Evolutionary conservation across 805 yeast species (phyloP).

Genomic region (Naumovozyma castellii): DNA sequence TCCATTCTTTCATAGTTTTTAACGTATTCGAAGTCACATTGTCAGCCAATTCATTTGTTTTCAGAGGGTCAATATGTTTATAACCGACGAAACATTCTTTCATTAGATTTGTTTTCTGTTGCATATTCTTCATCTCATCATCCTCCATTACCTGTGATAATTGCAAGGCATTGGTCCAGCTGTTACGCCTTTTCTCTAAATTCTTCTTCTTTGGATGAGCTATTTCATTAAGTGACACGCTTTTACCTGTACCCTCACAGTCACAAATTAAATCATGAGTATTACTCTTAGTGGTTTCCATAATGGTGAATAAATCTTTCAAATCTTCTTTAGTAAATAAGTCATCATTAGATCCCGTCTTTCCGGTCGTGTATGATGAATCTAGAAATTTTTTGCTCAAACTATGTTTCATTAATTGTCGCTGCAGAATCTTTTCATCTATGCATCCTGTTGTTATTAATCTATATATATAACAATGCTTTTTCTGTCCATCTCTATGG

Average conservation of each 20-base stretch:
- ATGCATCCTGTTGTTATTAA: conserved; percentile 80
- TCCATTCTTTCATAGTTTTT: conserved; percentile 5
- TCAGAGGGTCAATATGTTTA: conserved; percentile 49
- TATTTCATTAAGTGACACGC: conserved; percentile 4
- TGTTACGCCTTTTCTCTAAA: neutral
- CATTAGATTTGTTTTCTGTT: conserved; percentile 36
- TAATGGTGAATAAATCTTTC: conserved; percentile 62
- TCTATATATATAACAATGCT: conserved; percentile 72
- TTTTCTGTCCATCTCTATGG: conserved; percentile 85
- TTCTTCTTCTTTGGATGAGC: neutral
- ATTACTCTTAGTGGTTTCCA: conserved; percentile 42
- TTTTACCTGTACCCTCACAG: conserved; percentile 50
- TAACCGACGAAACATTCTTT: conserved; percentile 53
- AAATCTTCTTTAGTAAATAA: conserved; percentile 62
- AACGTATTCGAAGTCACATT: conserved; percentile 13
- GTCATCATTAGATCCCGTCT: conserved; percentile 42
- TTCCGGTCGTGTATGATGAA: conserved; percentile 16
- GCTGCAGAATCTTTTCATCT: conserved; percentile 88
- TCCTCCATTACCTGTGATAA: conserved; percentile 20
- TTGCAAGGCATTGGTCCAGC: conserved; percentile 54
- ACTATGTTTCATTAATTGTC: conserved; percentile 78
- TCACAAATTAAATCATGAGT: conserved; percentile 73
- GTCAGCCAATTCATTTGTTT: conserved; percentile 10
- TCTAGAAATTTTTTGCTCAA: conserved; percentile 65
- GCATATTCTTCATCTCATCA: conserved; percentile 11